Evolutionary conservation across 345 rosid genomes (phyloP).

Genomic region (Garcia nutans): DNA sequence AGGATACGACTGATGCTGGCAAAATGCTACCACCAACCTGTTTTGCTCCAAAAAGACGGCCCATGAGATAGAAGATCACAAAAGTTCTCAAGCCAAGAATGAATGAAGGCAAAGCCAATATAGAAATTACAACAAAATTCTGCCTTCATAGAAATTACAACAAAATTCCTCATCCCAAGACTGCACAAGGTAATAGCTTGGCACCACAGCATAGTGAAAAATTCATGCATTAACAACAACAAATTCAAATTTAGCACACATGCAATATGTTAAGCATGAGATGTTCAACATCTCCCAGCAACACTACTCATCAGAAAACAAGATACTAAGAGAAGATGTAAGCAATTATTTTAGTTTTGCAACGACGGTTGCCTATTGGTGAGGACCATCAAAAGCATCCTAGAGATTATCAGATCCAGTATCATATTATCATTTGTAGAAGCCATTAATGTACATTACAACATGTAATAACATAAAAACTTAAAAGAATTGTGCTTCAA

Average conservation of each 20-base stretch:
- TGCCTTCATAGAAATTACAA: neutral
- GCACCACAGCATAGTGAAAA: constrained; percentile 1
- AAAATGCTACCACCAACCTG: constrained; percentile 93
- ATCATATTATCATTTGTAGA: neutral
- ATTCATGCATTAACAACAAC: neutral
- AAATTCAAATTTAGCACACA: neutral
- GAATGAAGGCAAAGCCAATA: neutral
- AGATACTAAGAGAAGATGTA: neutral
- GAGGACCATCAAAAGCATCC: neutral
- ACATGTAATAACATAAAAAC: too few relatives aligned
- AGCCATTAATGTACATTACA: neutral
- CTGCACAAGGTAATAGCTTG: neutral
- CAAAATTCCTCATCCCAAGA: neutral
- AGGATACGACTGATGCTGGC: constrained; percentile 88
- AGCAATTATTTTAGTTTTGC: neutral
- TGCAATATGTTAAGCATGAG: neutral
- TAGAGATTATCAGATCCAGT: neutral
- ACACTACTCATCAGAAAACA: neutral
- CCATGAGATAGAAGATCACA: neutral
- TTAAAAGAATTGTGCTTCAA: neutral
- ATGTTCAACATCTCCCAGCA: neutral
- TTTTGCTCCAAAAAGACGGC: constrained; percentile 19
- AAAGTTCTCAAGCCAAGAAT: neutral
- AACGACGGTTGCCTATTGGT: neutral
- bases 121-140: neutral